phyloP scores from a whole-genome alignment of 345 rosid species.

The Euphorbia lathyris region DNA sequence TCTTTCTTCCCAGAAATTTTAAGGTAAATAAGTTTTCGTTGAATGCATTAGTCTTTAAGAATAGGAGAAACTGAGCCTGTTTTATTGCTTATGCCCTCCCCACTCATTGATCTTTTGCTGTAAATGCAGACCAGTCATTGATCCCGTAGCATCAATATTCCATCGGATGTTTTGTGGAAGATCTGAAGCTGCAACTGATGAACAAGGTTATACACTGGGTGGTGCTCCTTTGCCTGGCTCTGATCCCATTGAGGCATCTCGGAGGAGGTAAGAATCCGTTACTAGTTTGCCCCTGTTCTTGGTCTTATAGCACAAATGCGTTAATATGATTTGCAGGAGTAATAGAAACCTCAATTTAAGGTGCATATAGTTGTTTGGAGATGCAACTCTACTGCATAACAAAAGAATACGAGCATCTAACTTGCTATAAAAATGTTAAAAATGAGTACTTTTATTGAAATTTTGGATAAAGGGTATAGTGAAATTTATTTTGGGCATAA shows the following conservation, averaged over 20 bases:
- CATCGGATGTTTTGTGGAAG: slow-evolving; percentile 84
- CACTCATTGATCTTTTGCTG: slow-evolving; percentile 4
- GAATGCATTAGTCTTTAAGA: background rate
- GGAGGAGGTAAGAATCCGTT: slow-evolving; percentile 71
- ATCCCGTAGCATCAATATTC: slow-evolving; percentile 77
- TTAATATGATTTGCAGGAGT: background rate
- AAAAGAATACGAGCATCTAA: background rate
- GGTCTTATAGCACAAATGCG: background rate
- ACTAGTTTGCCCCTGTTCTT: background rate
- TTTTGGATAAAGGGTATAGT: no score
- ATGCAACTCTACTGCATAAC: background rate
- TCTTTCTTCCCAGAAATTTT: slow-evolving; percentile 87
- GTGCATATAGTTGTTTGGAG: background rate
- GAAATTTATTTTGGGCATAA: no score
- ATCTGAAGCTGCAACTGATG: slow-evolving; percentile 44
- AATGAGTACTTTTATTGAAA: no score
- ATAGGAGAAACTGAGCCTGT: slow-evolving; percentile 2
- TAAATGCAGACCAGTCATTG: slow-evolving; percentile 66
- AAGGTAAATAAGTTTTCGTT: slow-evolving; percentile 41
- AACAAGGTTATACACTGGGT: slow-evolving; percentile 49
- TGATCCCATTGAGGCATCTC: slow-evolving; percentile 89
- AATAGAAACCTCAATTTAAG: background rate
- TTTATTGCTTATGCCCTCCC: slow-evolving; percentile 1
- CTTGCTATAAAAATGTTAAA: background rate
- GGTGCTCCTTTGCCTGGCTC: slow-evolving; percentile 87